A percentile compares a stretch with the other conserved stretches of the same genome.
phyloP scores from a whole-genome alignment of 164 flowering plant species.

The Sextonia rubra region DNA sequence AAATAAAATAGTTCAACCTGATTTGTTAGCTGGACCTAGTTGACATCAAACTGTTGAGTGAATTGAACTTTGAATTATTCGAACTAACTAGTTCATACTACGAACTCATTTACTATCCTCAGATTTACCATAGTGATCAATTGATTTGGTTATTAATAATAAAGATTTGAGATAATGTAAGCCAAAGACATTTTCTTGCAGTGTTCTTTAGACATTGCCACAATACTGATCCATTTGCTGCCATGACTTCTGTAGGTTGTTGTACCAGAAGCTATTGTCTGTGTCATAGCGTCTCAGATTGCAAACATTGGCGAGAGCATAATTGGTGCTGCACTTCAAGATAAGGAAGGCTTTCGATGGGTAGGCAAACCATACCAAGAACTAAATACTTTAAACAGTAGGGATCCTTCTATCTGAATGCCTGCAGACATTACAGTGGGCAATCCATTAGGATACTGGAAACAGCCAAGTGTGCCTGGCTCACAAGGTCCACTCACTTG shows the following conservation, averaged over 20 bases:
- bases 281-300: constrained; percentile 88
- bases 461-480: not conserved
- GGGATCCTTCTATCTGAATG: not conserved
- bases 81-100: no score
- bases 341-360: constrained; percentile 88
- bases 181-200: not conserved
- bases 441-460: not conserved
- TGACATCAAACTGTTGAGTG: no score
- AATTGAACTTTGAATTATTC: no score
- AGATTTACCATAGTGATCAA: not conserved
- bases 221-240: not conserved
- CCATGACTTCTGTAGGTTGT: constrained; percentile 37
- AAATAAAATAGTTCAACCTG: no score
- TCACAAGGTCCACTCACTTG: not conserved
- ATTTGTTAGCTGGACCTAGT: no score
- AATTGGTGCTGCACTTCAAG: constrained; percentile 85
- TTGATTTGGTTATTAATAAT: not conserved
- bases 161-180: not conserved
- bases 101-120: not conserved
- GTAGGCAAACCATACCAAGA: constrained; percentile 31
- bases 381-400: not conserved
- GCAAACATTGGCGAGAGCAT: constrained; percentile 98
- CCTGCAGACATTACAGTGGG: not conserved
- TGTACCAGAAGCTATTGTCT: constrained; percentile 53
- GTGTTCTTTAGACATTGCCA: not conserved